Percentiles rank a stretch among this genome's conserved stretches.
These are phyloP conservation scores for Juncus inflexus DNA, from an alignment of 176 grass and related monocot genomes.

Conservation along the genomic window DNA sequence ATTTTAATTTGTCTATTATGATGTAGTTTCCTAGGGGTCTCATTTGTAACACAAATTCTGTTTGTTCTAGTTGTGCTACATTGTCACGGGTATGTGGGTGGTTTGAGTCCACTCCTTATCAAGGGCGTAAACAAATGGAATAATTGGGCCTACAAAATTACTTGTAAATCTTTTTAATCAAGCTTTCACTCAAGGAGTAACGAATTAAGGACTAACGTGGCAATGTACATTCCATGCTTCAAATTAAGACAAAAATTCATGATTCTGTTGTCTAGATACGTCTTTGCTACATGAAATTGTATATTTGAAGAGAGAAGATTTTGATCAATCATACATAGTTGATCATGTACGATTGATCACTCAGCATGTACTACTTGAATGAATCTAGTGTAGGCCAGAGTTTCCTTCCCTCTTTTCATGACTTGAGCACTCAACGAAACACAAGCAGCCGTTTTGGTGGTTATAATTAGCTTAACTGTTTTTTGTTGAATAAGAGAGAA, in stretches of 20 bases:
- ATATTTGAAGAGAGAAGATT: too few species aligned
- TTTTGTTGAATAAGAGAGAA: too few species aligned
- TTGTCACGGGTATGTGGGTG: slow-evolving; percentile 25
- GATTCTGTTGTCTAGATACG: too few species aligned
- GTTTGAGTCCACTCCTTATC: slow-evolving; percentile 34
- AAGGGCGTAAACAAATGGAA: slow-evolving; percentile 14
- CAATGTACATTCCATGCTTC: neutral
- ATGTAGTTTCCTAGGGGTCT: neutral
- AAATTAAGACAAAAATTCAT: too few species aligned
- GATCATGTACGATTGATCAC: too few species aligned
- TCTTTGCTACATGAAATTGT: neutral
- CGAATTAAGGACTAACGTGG: neutral
- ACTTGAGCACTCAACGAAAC: too few species aligned
- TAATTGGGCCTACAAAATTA: slow-evolving; percentile 30
- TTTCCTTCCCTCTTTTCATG: too few species aligned
- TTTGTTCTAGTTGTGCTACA: slow-evolving; percentile 16
- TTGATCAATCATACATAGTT: too few species aligned
- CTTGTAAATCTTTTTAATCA: slow-evolving; percentile 24
- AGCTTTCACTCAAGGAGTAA: slow-evolving; percentile 22
- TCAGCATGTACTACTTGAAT: too few species aligned
- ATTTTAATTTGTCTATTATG: neutral
- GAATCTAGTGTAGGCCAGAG: too few species aligned
- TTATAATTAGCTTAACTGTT: too few species aligned
- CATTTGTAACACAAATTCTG: neutral
- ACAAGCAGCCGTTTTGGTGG: too few species aligned